phyloP scores from a whole-genome alignment of 2,329 filamentous ascomycete species.

The Fusarium sp. region DNA sequence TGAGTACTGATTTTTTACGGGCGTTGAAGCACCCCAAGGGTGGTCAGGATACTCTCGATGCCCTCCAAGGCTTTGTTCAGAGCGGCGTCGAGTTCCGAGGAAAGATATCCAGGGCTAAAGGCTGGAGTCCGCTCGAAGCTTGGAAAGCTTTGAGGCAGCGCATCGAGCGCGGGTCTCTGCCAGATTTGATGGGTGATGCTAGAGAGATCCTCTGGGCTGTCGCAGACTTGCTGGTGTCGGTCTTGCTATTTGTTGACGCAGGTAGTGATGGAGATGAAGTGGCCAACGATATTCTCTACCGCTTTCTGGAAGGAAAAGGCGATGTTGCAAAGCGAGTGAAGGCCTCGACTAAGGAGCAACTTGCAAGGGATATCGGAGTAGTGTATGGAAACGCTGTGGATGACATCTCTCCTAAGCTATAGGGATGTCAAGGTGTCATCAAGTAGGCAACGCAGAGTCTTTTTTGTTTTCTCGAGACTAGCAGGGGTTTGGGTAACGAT shows the following conservation, averaged over 20 bases:
- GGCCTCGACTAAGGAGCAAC: conserved; percentile 37
- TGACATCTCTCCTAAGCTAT: conserved; percentile 38
- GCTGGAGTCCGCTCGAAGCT: conserved; percentile 45
- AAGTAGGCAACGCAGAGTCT: too few species aligned
- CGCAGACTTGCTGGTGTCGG: conserved; percentile 55
- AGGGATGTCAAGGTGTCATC: conserved; percentile 3
- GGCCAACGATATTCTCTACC: conserved; percentile 51
- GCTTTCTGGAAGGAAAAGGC: conserved; percentile 50
- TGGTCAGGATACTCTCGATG: conserved; percentile 52
- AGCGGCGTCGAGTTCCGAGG: conserved; percentile 40
- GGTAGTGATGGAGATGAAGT: conserved; percentile 49
- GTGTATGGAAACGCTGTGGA: conserved; percentile 48
- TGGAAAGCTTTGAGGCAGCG: conserved; percentile 54
- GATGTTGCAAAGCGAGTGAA: conserved; percentile 29
- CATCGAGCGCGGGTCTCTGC: conserved; percentile 49
- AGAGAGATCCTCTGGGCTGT: conserved; percentile 55
- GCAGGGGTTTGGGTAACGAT: too few species aligned
- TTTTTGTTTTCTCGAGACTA: too few species aligned
- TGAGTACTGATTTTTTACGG: conserved; percentile 63
- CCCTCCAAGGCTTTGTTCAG: conserved; percentile 54
- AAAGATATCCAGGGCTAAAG: conserved; percentile 35
- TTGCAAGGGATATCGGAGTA: conserved; percentile 47
- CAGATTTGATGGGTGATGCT: conserved; percentile 56
- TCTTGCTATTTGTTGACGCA: conserved; percentile 55
- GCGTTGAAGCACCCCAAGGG: conserved; percentile 56